A percentile compares a stretch with the other conserved stretches of the same genome.
phyloP scores from a whole-genome alignment of 108 stramenopile genomes.

The Cyclotella choctawhatcheeana region DNA sequence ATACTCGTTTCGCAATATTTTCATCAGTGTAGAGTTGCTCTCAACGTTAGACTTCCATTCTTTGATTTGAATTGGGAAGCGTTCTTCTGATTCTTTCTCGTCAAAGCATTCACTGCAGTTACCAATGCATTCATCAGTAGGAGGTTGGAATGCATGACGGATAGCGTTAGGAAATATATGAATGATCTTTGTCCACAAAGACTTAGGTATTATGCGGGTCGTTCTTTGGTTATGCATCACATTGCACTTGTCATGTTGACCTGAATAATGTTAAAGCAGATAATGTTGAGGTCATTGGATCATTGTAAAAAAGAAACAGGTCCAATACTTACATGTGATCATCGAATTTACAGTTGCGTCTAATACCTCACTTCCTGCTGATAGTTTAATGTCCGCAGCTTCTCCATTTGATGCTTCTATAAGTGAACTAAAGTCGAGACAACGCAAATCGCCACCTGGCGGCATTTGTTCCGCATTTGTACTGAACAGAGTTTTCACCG shows the following conservation, averaged over 20 bases:
- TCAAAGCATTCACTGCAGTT: conserved; percentile 43
- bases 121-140: conserved; percentile 25
- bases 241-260: conserved; percentile 48
- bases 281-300: neutral
- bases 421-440: conserved; percentile 14
- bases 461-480: conserved; percentile 6
- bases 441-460: neutral
- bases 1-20: neutral
- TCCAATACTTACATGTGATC: conserved; percentile 54
- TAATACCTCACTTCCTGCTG: conserved; percentile 10
- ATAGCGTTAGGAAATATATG: conserved; percentile 67
- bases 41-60: conserved; percentile 39
- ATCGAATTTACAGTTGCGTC: conserved; percentile 40
- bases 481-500: conserved; percentile 5
- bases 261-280: conserved; percentile 9
- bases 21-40: conserved; percentile 15
- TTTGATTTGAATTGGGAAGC: conserved; percentile 34
- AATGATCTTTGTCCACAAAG: conserved; percentile 58
- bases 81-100: conserved; percentile 28
- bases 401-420: neutral
- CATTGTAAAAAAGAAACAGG: neutral
- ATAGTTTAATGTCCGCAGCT: neutral
- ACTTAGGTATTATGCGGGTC: conserved; percentile 32
- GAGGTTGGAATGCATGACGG: conserved; percentile 17
- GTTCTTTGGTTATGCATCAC: conserved; percentile 38